A percentile compares a stretch with the other conserved stretches of the same genome.
phyloP scores from a whole-genome alignment of 805 yeast genomes.

The Metschnikowia matae region DNA sequence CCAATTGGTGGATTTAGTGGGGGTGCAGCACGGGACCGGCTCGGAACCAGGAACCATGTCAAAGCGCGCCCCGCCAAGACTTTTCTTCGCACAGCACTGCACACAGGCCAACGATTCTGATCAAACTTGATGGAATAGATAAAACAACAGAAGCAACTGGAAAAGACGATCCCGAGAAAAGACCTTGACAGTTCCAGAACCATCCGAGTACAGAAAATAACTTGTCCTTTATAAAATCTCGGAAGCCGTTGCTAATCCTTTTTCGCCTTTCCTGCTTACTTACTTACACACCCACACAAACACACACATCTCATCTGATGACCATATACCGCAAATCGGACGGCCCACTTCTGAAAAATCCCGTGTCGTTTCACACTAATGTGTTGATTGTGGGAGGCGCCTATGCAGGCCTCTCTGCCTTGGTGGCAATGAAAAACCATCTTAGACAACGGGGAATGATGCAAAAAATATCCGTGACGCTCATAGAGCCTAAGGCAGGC shows the following conservation, averaged over 20 bases:
- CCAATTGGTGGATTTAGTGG: not conserved
- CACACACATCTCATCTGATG: not conserved
- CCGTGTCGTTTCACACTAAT: conserved; percentile 26
- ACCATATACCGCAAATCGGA: conserved; percentile 6
- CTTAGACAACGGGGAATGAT: conserved; percentile 16
- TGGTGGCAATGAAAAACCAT: conserved; percentile 27
- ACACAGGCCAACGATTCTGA: conserved; percentile 1
- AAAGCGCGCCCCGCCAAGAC: conserved; percentile 1
- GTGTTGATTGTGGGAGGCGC: conserved; percentile 41
- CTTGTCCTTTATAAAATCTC: not conserved
- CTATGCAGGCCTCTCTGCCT: conserved; percentile 37
- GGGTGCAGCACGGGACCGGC: not conserved
- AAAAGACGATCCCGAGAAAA: not conserved
- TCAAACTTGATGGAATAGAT: conserved; percentile 4
- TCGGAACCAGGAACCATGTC: not conserved
- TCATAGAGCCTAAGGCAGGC: conserved; percentile 40
- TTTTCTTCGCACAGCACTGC: conserved; percentile 4
- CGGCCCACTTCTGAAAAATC: conserved; percentile 9
- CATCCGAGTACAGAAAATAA: not conserved
- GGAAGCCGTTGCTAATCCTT: not conserved
- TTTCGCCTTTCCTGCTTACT: not conserved
- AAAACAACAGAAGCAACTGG: not conserved
- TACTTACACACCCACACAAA: too few relatives aligned
- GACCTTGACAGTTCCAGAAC: not conserved
- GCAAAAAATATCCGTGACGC: conserved; percentile 26